These are phyloP conservation scores for Paulownia fortunei DNA, from an alignment of 257 asterid genomes.

Conservation along the genomic window DNA sequence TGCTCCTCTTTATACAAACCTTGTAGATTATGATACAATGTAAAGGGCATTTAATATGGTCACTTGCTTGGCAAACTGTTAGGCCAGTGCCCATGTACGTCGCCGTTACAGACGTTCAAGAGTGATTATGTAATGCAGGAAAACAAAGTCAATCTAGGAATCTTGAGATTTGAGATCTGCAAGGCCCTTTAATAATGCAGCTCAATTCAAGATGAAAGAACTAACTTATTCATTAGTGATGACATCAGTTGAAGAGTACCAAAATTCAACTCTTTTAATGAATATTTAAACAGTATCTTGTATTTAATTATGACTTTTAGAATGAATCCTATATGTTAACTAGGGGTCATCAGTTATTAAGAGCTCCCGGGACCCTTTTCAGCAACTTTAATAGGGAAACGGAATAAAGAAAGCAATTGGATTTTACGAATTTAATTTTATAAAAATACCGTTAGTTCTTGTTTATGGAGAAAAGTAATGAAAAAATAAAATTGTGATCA, in stretches of 20 bases:
- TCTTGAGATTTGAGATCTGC: slow-evolving; percentile 21
- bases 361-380: neutral
- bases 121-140: neutral
- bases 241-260: neutral
- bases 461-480: neutral
- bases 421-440: no score
- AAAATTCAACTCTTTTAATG: slow-evolving; percentile 1
- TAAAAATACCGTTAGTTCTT: neutral
- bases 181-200: neutral
- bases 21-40: neutral
- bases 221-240: neutral
- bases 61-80: neutral
- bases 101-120: slow-evolving; percentile 36
- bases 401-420: no score
- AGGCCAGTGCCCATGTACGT: slow-evolving; percentile 26
- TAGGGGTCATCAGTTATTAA: no score
- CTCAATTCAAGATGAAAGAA: neutral
- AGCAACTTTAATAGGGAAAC: neutral
- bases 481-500: no score
- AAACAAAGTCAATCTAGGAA: slow-evolving; percentile 5
- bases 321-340: neutral
- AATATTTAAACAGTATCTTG: neutral
- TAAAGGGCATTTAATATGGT: slow-evolving; percentile 17
- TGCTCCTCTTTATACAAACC: neutral
- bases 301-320: neutral